These are phyloP conservation scores for Monosporascus sp. DNA, from an alignment of 2,329 filamentous ascomycete genomes.

Conservation along the genomic window DNA sequence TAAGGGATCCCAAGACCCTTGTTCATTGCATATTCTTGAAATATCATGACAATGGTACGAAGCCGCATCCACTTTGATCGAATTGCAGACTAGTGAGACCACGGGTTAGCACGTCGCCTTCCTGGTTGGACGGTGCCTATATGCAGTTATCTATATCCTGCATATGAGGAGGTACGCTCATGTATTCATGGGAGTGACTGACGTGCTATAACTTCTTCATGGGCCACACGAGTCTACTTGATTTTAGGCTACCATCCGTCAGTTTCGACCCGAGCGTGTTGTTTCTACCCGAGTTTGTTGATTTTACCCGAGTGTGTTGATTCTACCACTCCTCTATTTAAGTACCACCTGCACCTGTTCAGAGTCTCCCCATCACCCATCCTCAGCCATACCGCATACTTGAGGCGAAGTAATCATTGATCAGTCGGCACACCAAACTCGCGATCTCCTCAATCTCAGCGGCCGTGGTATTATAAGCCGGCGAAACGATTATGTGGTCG, in stretches of 20 bases:
- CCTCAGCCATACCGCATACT: too few relatives aligned
- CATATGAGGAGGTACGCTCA: neutral
- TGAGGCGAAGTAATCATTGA: conserved; percentile 42
- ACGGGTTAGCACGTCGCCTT: neutral
- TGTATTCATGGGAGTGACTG: neutral
- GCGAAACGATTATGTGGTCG: conserved; percentile 66
- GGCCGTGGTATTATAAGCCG: conserved; percentile 58
- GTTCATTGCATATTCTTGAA: too few relatives aligned
- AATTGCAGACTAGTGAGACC: too few relatives aligned
- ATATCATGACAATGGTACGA: too few relatives aligned
- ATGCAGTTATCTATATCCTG: neutral
- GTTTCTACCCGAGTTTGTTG: too few relatives aligned
- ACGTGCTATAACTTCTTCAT: neutral
- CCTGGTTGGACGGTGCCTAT: neutral
- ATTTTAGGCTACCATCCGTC: too few relatives aligned
- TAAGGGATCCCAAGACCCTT: too few relatives aligned
- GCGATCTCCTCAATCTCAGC: conserved; percentile 53
- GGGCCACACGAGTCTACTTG: neutral
- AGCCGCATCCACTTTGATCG: too few relatives aligned
- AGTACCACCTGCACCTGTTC: too few relatives aligned
- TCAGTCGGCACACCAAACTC: conserved; percentile 41
- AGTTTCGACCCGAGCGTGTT: too few relatives aligned
- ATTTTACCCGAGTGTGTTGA: too few relatives aligned
- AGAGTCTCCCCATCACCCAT: too few relatives aligned
- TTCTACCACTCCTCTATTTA: neutral